Evolutionary conservation across 345 rosid species (phyloP), one percentile per base, ranked within the genome.

Genomic region (Trapa bicornis): DNA sequence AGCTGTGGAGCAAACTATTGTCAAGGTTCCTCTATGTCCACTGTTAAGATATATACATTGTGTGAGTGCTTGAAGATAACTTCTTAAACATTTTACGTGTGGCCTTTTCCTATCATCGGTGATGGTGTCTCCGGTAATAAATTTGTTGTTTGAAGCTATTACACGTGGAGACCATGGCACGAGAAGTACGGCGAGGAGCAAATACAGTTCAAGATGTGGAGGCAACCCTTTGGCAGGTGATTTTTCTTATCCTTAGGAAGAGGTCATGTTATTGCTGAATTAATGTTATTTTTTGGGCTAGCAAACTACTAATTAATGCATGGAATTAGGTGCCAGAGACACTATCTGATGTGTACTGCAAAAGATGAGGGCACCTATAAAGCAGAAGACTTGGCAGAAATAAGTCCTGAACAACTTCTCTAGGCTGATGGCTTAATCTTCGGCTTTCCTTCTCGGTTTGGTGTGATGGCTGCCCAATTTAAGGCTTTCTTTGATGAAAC

Each of bases 351-450:
- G 16, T 79, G 73, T 93, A 75, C 66, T 88, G 47, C 86, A 87
- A 71, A 93, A 90, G 82, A 79, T 90, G 82, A 82, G 84, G 81
- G 97, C 92, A 15, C 91, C 80, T 60, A 81, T 42, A 90, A 88
- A 74, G 74, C 96, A 10, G 77, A 81, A 70, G 96, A 93, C 74
- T 94, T 90, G 2, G 75, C 94, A 0, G 88, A 79, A 78, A 93
- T 93, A 67, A 74, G 42, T 69, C 87, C 95, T 0, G 94, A 87
- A 33, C 99, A 90, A 47, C 84, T 93, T 1, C 41, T 47, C 64
- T 96, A 90, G 68, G 99, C 99, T 4, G 99, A 93, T 60, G 99
- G 92, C 42, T 93, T 93, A 62, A 70, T 93, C 77, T 88, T 93
- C 56, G 99, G 99, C 4, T 88, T 88, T 71, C 99, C 99, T 72